A percentile compares a stretch with the other conserved stretches of the same genome.
Evolutionary conservation across 305 asterid species (phyloP).

Genomic region (Fraxinus latifolia): DNA sequence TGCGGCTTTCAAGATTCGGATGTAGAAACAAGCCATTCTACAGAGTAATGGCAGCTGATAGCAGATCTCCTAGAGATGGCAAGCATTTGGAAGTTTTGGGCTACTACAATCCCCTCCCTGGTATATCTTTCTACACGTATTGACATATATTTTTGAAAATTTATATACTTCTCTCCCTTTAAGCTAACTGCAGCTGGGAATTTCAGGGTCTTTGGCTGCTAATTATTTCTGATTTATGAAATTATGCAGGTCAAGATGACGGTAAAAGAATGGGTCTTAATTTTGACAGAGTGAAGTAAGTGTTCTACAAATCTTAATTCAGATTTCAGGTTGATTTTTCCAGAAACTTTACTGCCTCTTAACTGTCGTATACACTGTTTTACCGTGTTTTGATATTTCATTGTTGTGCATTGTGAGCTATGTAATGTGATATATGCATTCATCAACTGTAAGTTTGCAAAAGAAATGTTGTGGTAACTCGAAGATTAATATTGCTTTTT

Average conservation of each 20-base stretch:
- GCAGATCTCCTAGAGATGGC: constrained; percentile 96
- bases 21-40: constrained; percentile 82
- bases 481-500: not conserved
- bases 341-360: not conserved
- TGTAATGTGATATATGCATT: not conserved
- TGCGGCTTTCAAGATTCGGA: constrained; percentile 77
- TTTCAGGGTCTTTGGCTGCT: not conserved
- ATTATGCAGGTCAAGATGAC: constrained; percentile 83
- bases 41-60: constrained; percentile 90
- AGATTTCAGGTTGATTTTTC: not conserved
- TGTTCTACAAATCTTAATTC: constrained; percentile 16
- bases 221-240: constrained; percentile 15
- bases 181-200: not conserved
- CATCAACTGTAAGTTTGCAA: not conserved
- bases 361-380: not conserved
- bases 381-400: not conserved
- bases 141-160: not conserved
- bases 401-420: constrained; percentile 1
- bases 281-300: constrained; percentile 85
- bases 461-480: not conserved
- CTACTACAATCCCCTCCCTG: constrained; percentile 89
- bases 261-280: constrained; percentile 92
- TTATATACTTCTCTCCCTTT: not conserved
- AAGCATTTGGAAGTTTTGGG: constrained; percentile 91
- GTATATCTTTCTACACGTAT: constrained; percentile 29